A percentile compares a stretch with the other conserved stretches of the same genome.
Evolutionary conservation across 768 basidiomycete species (phyloP).

Genomic region (Suillus fuscotomentosus): DNA sequence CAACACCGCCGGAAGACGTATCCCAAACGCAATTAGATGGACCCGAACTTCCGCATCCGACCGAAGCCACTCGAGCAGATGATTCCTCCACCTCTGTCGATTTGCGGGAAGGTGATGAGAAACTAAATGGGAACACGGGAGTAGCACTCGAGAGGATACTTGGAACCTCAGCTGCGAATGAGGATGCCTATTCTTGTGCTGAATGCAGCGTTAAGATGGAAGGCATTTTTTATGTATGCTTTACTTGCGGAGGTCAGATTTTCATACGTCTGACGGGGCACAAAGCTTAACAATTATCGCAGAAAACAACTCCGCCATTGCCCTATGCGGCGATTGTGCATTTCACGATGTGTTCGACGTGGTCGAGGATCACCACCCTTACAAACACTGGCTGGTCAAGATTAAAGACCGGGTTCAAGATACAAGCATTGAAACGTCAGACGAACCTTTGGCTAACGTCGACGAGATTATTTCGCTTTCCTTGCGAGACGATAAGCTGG

Average conservation of each 20-base stretch:
- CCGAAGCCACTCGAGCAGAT: neutral
- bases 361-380: too few relatives aligned
- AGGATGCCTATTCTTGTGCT: neutral
- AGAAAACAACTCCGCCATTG: neutral
- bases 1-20: neutral
- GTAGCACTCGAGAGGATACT: neutral
- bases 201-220: neutral
- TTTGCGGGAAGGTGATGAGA: neutral
- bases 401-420: too few relatives aligned
- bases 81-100: neutral
- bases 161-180: neutral
- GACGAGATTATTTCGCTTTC: too few relatives aligned
- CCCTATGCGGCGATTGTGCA: neutral
- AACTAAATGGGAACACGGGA: neutral
- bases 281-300: neutral
- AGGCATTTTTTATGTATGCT: neutral
- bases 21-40: neutral
- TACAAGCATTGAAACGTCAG: too few relatives aligned
- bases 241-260: neutral
- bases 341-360: neutral
- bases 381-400: too few relatives aligned
- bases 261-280: neutral
- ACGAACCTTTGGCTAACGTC: too few relatives aligned
- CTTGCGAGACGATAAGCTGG: too few relatives aligned
- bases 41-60: neutral